phyloP scores from a whole-genome alignment of 169 alveolate species.

The Plasmodium gonderi region DNA sequence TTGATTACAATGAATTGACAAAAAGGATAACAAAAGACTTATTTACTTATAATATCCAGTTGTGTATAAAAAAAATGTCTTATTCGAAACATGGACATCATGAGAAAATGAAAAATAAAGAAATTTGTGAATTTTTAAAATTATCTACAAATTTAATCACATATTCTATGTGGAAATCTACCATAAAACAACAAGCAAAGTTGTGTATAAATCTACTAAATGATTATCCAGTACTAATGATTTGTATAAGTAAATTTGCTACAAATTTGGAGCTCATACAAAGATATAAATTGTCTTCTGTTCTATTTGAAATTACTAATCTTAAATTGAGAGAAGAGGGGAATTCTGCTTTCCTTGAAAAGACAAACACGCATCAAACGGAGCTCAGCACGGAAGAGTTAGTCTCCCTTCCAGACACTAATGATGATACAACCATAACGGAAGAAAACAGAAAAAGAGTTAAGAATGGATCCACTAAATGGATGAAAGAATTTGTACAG shows the following conservation, averaged over 20 bases:
- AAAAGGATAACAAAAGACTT: constrained; percentile 64
- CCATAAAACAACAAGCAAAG: constrained; percentile 65
- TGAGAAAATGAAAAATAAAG: constrained; percentile 53
- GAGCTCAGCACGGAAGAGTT: too few species aligned
- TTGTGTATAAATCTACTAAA: constrained; percentile 32
- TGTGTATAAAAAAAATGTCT: constrained; percentile 37
- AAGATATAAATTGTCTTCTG: constrained; percentile 49
- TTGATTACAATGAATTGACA: constrained; percentile 24
- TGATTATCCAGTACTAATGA: constrained; percentile 72
- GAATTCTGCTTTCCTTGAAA: background rate
- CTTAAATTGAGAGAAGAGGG: constrained; percentile 37
- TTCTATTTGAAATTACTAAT: constrained; percentile 51
- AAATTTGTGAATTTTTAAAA: constrained; percentile 39
- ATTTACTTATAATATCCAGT: constrained; percentile 37
- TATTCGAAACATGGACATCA: constrained; percentile 40
- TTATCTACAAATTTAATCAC: constrained; percentile 40
- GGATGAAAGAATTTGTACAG: too few species aligned
- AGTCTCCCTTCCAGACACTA: too few species aligned
- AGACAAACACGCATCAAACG: too few species aligned
- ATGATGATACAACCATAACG: background rate
- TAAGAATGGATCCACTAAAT: too few species aligned
- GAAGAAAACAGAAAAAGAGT: too few species aligned
- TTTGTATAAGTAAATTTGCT: constrained; percentile 43
- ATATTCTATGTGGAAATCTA: constrained; percentile 38
- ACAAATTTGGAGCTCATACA: constrained; percentile 14